Evolutionary conservation across 2,329 filamentous ascomycete species (phyloP).

Genomic region (Penicillium sclerotiorum): DNA sequence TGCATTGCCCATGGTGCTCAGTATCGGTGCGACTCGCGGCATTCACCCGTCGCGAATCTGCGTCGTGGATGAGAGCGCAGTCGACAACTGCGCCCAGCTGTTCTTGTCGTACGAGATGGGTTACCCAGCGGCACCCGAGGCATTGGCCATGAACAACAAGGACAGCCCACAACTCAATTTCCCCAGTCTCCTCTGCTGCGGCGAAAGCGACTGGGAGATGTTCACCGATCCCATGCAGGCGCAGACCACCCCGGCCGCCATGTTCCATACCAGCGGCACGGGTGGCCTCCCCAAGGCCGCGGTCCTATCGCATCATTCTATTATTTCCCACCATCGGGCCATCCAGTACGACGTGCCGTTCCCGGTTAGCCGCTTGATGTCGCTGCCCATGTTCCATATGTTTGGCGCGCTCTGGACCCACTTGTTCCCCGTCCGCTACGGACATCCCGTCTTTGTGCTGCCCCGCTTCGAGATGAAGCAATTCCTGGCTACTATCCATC

Average conservation of each 20-base stretch:
- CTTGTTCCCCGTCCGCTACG: slow-evolving; percentile 50
- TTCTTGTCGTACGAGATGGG: slow-evolving; percentile 28
- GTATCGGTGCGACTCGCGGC: slow-evolving; percentile 35
- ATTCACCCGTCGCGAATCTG: slow-evolving; percentile 39
- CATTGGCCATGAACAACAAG: slow-evolving; percentile 7
- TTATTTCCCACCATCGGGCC: slow-evolving; percentile 54
- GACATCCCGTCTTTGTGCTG: slow-evolving; percentile 52
- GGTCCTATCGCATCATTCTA: slow-evolving; percentile 60
- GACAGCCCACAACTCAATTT: slow-evolving; percentile 26
- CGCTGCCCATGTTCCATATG: slow-evolving; percentile 57
- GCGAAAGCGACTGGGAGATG: slow-evolving; percentile 52
- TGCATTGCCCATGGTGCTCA: slow-evolving; percentile 40
- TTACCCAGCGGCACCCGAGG: slow-evolving; percentile 21
- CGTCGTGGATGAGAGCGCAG: slow-evolving; percentile 36
- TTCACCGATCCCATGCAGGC: slow-evolving; percentile 47
- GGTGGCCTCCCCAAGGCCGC: slow-evolving; percentile 65
- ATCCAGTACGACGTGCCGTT: slow-evolving; percentile 46
- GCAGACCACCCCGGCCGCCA: slow-evolving; percentile 54
- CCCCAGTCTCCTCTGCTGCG: slow-evolving; percentile 45
- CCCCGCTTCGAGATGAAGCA: slow-evolving; percentile 47
- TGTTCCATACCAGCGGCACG: slow-evolving; percentile 60
- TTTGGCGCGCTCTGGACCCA: slow-evolving; percentile 53
- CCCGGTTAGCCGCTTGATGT: slow-evolving; percentile 49
- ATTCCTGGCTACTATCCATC: slow-evolving; percentile 44
- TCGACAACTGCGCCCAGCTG: slow-evolving; percentile 34